Percentiles rank a stretch among this genome's conserved stretches.
These are phyloP conservation scores for Holtermanniella nyarrowii DNA, from an alignment of 768 basidiomycete species.

Conservation along the genomic window DNA sequence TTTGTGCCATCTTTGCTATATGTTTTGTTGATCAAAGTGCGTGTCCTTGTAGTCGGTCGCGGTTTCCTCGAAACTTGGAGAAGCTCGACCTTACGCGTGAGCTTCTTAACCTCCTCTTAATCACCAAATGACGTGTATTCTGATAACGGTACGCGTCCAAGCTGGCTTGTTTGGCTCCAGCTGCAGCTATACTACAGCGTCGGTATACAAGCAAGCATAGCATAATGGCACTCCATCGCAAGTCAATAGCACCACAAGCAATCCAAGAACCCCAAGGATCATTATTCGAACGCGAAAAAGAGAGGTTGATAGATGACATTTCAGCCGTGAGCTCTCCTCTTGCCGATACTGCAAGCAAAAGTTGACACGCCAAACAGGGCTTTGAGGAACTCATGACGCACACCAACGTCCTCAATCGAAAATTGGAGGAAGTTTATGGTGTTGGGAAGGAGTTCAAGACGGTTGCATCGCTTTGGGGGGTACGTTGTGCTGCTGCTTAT, in stretches of 20 bases:
- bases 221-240: background rate
- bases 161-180: background rate
- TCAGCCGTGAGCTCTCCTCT: constrained; percentile 18
- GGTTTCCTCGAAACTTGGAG: background rate
- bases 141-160: no score
- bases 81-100: background rate
- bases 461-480: constrained; percentile 73
- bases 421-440: constrained; percentile 80
- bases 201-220: no score
- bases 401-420: constrained; percentile 76
- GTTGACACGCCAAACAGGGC: constrained; percentile 46
- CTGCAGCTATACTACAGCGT: background rate
- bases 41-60: background rate
- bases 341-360: background rate
- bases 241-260: background rate
- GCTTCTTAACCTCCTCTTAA: no score
- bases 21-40: background rate
- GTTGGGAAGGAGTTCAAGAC: constrained; percentile 89
- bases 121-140: no score
- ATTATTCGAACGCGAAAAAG: constrained; percentile 35
- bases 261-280: constrained; percentile 5
- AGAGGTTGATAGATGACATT: constrained; percentile 35
- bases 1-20: background rate
- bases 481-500: constrained; percentile 11
- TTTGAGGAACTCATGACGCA: constrained; percentile 80